Evolutionary conservation across 345 rosid species (phyloP).

Genomic region (Noccaea caerulescens): DNA sequence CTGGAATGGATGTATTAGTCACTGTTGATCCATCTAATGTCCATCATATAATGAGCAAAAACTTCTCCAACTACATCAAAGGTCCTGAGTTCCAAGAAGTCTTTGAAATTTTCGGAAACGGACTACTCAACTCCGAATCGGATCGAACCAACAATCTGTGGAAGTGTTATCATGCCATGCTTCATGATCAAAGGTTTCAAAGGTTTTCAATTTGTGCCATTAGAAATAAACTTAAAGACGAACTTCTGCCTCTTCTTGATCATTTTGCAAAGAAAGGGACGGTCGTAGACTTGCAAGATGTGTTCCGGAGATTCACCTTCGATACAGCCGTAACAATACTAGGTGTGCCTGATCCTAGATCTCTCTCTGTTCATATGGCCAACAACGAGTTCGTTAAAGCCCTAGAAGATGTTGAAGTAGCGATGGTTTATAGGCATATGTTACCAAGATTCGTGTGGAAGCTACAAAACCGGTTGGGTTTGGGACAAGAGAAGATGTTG

Average conservation of each 20-base stretch:
- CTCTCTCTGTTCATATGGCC: constrained; percentile 38
- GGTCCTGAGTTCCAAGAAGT: constrained; percentile 36
- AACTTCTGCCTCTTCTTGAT: constrained; percentile 29
- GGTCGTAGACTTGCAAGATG: constrained; percentile 43
- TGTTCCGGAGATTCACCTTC: constrained; percentile 45
- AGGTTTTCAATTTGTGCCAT: constrained; percentile 7
- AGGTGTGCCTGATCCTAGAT: constrained; percentile 46
- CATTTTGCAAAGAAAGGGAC: constrained; percentile 7
- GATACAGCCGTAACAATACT: constrained; percentile 43
- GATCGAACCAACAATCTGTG: constrained; percentile 36
- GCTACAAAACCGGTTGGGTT: constrained; percentile 37
- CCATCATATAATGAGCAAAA: constrained; percentile 34
- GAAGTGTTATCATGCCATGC: not conserved
- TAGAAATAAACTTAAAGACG: not conserved
- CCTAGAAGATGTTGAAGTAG: constrained; percentile 40
- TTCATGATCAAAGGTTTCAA: constrained; percentile 20
- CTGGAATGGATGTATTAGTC: constrained; percentile 4
- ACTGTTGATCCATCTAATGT: constrained; percentile 43
- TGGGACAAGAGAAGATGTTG: constrained; percentile 47
- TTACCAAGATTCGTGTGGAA: constrained; percentile 4
- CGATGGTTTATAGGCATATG: constrained; percentile 3
- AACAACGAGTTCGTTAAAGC: constrained; percentile 27
- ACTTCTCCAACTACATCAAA: constrained; percentile 36
- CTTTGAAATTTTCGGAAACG: constrained; percentile 37
- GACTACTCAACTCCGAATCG: constrained; percentile 37